Evolutionary conservation across 352 stramenopile genomes (phyloP).

Genomic region (Albugo laibachii): DNA sequence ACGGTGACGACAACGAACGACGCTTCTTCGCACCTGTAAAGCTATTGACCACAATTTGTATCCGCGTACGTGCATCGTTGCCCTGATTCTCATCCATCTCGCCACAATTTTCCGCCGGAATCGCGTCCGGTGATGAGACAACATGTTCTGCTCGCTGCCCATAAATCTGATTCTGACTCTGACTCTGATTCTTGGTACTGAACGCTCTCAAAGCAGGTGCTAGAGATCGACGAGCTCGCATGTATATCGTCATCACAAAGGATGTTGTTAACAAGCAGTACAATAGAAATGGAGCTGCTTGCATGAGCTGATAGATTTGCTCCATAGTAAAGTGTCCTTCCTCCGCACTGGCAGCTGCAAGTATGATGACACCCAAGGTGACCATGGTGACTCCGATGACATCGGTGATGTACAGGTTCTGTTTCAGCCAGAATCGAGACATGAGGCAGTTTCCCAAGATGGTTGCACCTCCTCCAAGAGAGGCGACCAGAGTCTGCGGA

Average conservation of each 20-base stretch:
- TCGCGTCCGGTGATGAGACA: slow-evolving; percentile 2
- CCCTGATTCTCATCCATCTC: slow-evolving; percentile 10
- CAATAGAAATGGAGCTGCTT: slow-evolving; percentile 57
- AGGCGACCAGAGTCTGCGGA: slow-evolving; percentile 69
- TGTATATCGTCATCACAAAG: slow-evolving; percentile 67
- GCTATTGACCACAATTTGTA: too few species aligned
- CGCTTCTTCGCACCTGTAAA: too few species aligned
- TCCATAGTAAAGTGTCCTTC: slow-evolving; percentile 73
- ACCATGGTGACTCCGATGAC: slow-evolving; percentile 54
- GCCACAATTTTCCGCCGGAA: slow-evolving; percentile 6
- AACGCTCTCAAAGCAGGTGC: slow-evolving; percentile 32
- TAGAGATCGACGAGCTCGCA: slow-evolving; percentile 61
- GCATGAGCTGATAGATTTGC: slow-evolving; percentile 69
- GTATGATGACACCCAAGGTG: slow-evolving; percentile 54
- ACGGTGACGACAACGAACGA: slow-evolving; percentile 58
- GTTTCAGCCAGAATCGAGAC: slow-evolving; percentile 74
- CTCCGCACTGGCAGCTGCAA: slow-evolving; percentile 48
- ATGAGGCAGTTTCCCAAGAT: slow-evolving; percentile 73
- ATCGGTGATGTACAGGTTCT: slow-evolving; percentile 72
- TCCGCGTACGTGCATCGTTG: slow-evolving; percentile 8
- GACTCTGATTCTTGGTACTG: too few species aligned
- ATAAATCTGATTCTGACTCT: too few species aligned
- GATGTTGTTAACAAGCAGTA: slow-evolving; percentile 63
- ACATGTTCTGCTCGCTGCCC: slow-evolving; percentile 10
- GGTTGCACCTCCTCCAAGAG: slow-evolving; percentile 56